These are phyloP conservation scores for Micractinium conductrix DNA, from an alignment of 139 green algal genomes.

Conservation along the genomic window DNA sequence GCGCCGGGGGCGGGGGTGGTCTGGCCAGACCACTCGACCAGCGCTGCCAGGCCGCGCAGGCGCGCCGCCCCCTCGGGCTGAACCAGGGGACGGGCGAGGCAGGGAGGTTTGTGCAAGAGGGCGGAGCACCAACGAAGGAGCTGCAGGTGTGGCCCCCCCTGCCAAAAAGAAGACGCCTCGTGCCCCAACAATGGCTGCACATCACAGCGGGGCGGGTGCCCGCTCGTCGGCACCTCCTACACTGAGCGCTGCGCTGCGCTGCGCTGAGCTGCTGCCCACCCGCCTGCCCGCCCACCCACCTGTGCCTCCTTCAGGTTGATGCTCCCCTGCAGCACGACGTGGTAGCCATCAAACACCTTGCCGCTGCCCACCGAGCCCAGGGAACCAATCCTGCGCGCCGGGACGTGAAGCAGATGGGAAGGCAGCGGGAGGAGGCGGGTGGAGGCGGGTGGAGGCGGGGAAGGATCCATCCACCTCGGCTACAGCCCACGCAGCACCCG, in stretches of 20 bases:
- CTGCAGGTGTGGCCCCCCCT: too few species aligned
- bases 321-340: constrained; percentile 18
- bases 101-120: too few species aligned
- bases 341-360: constrained; percentile 7
- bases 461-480: too few species aligned
- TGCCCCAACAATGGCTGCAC: too few species aligned
- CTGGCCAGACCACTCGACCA: constrained; percentile 2
- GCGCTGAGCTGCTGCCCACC: neutral
- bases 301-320: constrained; percentile 3
- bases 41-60: constrained; percentile 10
- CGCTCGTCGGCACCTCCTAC: too few species aligned
- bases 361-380: neutral
- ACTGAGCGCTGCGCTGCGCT: too few species aligned
- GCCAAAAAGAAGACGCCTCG: too few species aligned
- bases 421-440: too few species aligned
- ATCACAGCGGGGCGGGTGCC: too few species aligned
- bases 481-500: too few species aligned
- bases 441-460: neutral
- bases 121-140: too few species aligned
- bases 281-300: neutral
- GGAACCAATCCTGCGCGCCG: constrained; percentile 10
- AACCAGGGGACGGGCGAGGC: neutral
- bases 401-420: too few species aligned
- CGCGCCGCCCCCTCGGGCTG: neutral
- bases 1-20: neutral